phyloP scores from a whole-genome alignment of 768 basidiomycete genomes.

The Collybia mongolica region DNA sequence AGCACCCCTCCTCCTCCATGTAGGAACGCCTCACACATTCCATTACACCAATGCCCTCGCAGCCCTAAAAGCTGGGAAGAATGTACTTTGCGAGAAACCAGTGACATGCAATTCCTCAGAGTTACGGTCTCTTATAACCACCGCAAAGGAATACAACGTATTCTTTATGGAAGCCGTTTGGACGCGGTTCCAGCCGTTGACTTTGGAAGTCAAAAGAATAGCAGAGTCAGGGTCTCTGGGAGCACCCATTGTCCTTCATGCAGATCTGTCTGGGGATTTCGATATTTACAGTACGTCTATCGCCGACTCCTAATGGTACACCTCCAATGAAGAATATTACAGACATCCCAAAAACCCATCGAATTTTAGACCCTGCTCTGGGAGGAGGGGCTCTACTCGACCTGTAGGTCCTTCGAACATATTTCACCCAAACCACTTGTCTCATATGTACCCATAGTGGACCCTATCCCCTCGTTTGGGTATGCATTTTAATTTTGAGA shows the following conservation, averaged over 20 bases:
- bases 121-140: constrained; percentile 64
- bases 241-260: constrained; percentile 62
- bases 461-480: constrained; percentile 83
- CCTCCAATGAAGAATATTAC: neutral
- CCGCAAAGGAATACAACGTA: constrained; percentile 75
- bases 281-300: constrained; percentile 55
- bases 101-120: constrained; percentile 79
- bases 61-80: constrained; percentile 77
- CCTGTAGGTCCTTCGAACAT: constrained; percentile 47
- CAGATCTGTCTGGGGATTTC: constrained; percentile 76
- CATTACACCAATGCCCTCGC: constrained; percentile 79
- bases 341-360: constrained; percentile 69
- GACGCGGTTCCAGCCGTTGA: constrained; percentile 80
- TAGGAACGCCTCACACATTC: constrained; percentile 82
- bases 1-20: neutral
- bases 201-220: constrained; percentile 60
- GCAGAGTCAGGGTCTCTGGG: constrained; percentile 66
- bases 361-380: constrained; percentile 76
- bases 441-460: constrained; percentile 44
- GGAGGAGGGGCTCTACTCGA: constrained; percentile 86
- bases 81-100: constrained; percentile 89
- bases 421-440: neutral
- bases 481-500: constrained; percentile 22
- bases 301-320: neutral
- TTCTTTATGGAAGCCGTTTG: constrained; percentile 95